Evolutionary conservation across 2,329 filamentous ascomycete genomes (phyloP).

Genomic region (Cercospora nicotianae): DNA sequence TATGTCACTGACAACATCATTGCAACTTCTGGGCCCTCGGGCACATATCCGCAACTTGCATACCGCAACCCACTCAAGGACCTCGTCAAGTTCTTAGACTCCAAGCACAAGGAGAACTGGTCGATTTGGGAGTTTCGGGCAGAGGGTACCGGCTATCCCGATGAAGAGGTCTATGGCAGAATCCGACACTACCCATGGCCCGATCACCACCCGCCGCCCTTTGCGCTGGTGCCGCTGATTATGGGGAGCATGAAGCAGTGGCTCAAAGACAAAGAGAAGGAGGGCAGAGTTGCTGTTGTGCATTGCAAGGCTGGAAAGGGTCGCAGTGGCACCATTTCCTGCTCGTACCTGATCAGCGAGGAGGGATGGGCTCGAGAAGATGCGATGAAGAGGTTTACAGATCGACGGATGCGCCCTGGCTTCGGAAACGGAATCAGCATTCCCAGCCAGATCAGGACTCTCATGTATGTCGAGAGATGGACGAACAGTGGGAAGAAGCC

Average conservation of each 20-base stretch:
- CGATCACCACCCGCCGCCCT: slow-evolving; percentile 95
- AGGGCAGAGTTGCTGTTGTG: slow-evolving; percentile 74
- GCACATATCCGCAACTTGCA: slow-evolving; percentile 83
- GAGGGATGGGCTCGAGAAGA: slow-evolving; percentile 68
- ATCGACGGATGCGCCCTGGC: slow-evolving; percentile 80
- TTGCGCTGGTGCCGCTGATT: slow-evolving; percentile 81
- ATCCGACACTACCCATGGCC: slow-evolving; percentile 94
- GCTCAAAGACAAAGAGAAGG: slow-evolving; percentile 59
- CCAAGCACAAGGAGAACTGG: slow-evolving; percentile 81
- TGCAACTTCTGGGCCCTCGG: slow-evolving; percentile 81
- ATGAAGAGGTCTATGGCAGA: slow-evolving; percentile 79
- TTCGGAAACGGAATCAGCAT: slow-evolving; percentile 92
- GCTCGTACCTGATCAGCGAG: slow-evolving; percentile 86
- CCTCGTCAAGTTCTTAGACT: slow-evolving; percentile 83
- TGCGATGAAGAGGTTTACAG: slow-evolving; percentile 69
- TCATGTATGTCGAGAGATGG: slow-evolving; percentile 89
- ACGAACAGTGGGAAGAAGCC: slow-evolving; percentile 60
- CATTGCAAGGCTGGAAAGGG: slow-evolving; percentile 98
- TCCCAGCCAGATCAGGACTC: slow-evolving; percentile 83
- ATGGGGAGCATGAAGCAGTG: slow-evolving; percentile 92
- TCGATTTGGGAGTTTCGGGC: slow-evolving; percentile 97
- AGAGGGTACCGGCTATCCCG: slow-evolving; percentile 93
- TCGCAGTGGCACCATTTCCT: slow-evolving; percentile 81
- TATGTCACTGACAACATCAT: slow-evolving; percentile 85
- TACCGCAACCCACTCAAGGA: slow-evolving; percentile 91